Base-by-base conservation (phyloP, 768 basidiomycete genomes). In the Mycena pura region DNA sequence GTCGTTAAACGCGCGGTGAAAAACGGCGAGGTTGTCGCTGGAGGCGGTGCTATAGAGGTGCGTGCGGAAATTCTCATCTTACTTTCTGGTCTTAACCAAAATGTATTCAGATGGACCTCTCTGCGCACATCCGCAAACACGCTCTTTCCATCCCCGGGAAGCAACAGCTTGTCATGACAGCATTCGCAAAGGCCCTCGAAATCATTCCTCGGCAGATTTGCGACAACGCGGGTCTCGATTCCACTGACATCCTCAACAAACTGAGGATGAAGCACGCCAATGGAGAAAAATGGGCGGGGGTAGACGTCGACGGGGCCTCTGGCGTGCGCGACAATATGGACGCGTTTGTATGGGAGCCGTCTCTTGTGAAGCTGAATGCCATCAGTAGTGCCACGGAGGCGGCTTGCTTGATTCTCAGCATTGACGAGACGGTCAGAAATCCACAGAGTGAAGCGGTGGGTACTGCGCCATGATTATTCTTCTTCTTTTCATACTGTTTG, bases 341-440 rank as follows among this genome's bases (percentile, higher is more conserved):
- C 51, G 91, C 93, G 43, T 99, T 99, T 70, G 96, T 99, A 8
- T 99, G 97, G 96, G 97, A 99, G 73, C 96, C 97, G 15, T 91
- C 91, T 64, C 81, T 99, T 60, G 93, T 99, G 70, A 99, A 99
- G 79, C 77, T 88, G 44, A 99, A 99, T 70, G 97, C 97, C 22
- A 89, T 99, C 70, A 90, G 88, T 74, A 96, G 96, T 70, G 97
- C 97, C 6, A 84, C 93, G 10, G 97, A 99, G 76, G 97, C 97
- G 10, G 96, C 97, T 11, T 98, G 93, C 76, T 75, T 99, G 73
- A 94, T 99, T 68, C 78, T 99, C 57, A 95, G 93, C 65, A 93
- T 99, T 3, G 97, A 99, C 70, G 97, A 99, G 81, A 99, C 97
- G 6, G 95, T 99, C 27, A 83, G 92, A 64, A 96, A 95, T 72